A percentile compares a stretch with the other conserved stretches of the same genome.
Evolutionary conservation across 352 stramenopile species (phyloP).

Genomic region (Pythium phragmitis): DNA sequence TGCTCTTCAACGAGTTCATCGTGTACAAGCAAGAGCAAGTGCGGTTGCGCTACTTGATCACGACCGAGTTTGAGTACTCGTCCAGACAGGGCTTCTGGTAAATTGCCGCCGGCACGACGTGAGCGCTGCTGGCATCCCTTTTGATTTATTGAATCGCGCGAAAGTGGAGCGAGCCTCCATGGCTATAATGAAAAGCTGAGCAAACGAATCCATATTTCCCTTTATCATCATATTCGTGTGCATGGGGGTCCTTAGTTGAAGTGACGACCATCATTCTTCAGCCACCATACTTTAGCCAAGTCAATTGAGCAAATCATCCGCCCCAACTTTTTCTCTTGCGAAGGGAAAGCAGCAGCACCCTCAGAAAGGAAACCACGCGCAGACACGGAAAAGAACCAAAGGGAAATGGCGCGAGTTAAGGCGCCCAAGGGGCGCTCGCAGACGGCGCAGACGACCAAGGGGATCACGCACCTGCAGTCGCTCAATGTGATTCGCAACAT

Average conservation of each 20-base stretch:
- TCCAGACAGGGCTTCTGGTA: constrained; percentile 1
- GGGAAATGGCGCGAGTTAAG: neutral
- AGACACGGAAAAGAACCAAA: neutral
- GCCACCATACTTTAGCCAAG: constrained; percentile 11
- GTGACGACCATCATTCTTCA: constrained; percentile 26
- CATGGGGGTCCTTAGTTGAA: constrained; percentile 19
- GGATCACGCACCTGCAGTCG: constrained; percentile 36
- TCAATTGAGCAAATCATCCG: constrained; percentile 6
- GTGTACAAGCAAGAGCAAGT: constrained; percentile 72
- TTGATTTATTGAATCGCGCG: neutral
- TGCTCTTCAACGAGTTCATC: constrained; percentile 77
- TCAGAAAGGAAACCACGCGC: constrained; percentile 7
- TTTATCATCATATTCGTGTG: too few species aligned
- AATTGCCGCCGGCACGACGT: constrained; percentile 12
- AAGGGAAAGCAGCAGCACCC: neutral
- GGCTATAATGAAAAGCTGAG: neutral
- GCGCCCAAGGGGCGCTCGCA: neutral
- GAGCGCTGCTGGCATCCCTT: neutral
- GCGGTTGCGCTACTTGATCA: constrained; percentile 58
- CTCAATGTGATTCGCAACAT: constrained; percentile 49
- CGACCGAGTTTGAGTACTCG: constrained; percentile 38
- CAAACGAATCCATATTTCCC: neutral
- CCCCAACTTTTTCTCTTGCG: neutral
- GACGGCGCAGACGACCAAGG: constrained; percentile 25
- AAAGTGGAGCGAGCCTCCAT: neutral